Evolutionary conservation across 2,329 filamentous ascomycete species (phyloP), one percentile per base, ranked within the genome.

Genomic region (Colletotrichum cereale): DNA sequence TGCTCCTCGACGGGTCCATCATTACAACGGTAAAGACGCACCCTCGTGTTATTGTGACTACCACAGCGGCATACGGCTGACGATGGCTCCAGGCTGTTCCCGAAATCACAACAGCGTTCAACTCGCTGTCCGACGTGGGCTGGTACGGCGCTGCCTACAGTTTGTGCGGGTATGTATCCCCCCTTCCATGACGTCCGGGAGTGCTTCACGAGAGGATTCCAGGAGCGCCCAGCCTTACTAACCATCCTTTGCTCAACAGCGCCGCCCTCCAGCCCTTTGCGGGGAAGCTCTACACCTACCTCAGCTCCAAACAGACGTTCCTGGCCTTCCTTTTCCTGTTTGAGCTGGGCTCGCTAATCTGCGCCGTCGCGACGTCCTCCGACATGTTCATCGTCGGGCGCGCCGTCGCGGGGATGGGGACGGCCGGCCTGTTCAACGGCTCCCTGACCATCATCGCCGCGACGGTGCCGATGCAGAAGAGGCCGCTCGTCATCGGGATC

Each of bases 111-210:
- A 84, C 81, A 56, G 80, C 85, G 26, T 86, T 87, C 76, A 82
- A 87, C 67, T 84, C 85, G 16, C 78, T 88, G 0, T 76, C 79
- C 2, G 87, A 89, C 73, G 84, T 89, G 18, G 87, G 87, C 47
- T 89, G 87, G 87, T 89, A 89, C 75, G 85, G 83, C 4, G 84
- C 83, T 60, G 83, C 84, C 26, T 87, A 87, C 74, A 82, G 84
- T 42, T 79, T 88, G 47, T 78, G 83, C 18, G 85, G 80, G 81
- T 82, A 80, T 47, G 58, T 36, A 18, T n/a, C 2, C 18, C 18
- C 18, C 18, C 2, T n/a, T 31, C 14, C 18, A n/a, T 12, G 24
- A 24, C 12, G n/a, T 48, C 11, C 6, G 44, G 3, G 21, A 18
- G 8, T 0, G 3, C n/a, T 29, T 5, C 7, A 10, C 24, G 48